Conservation (phyloP, 257 asterid species). For the Cynanchum wilfordii region DNA sequence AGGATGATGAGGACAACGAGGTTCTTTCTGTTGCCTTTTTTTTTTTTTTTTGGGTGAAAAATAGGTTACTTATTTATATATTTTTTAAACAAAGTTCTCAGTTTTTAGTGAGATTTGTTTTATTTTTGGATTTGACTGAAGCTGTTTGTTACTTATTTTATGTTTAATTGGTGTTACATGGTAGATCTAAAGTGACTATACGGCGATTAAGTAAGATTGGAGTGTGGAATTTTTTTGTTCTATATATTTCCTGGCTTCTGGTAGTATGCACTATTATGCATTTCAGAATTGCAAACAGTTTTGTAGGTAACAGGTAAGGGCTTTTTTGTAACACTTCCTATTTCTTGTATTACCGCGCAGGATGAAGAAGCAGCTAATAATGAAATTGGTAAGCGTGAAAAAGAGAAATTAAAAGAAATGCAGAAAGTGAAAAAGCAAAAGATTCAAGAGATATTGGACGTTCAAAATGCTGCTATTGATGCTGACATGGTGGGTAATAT, state of each 20-base stretch:
- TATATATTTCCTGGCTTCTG: background rate
- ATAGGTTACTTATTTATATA: too few species aligned
- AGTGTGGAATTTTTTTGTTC: background rate
- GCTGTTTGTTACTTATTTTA: background rate
- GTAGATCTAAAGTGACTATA: conserved; percentile 24
- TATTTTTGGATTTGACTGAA: background rate
- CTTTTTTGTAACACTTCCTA: background rate
- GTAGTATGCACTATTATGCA: conserved; percentile 1
- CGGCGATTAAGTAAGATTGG: background rate
- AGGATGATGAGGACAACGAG: conserved; percentile 62
- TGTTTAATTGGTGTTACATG: background rate
- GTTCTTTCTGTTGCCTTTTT: conserved; percentile 17
- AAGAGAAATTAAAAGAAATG: conserved; percentile 68
- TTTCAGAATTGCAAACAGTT: background rate
- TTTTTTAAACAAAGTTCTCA: background rate
- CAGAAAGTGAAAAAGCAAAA: conserved; percentile 76
- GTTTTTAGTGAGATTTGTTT: background rate
- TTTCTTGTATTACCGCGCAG: conserved; percentile 25
- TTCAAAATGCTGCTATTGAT: conserved; percentile 92
- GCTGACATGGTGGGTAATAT: conserved; percentile 77
- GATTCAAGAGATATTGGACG: conserved; percentile 77
- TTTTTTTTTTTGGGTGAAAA: background rate
- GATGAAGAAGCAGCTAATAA: conserved; percentile 45
- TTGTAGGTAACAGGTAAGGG: background rate
- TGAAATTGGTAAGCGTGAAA: conserved; percentile 73